phyloP scores from a whole-genome alignment of 257 asterid genomes.

The Osmanthus fragrans region DNA sequence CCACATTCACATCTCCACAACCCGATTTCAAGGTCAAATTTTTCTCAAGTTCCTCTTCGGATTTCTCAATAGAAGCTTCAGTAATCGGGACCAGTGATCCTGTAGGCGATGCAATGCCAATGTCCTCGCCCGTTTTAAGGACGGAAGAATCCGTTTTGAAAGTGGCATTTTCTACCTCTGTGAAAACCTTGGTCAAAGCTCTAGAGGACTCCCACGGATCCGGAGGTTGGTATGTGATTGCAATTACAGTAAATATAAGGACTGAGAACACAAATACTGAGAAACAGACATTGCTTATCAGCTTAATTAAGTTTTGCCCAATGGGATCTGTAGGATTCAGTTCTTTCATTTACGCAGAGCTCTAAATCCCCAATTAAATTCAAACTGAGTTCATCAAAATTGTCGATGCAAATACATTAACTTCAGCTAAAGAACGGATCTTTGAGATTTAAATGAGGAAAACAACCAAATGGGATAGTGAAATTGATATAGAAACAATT shows the following conservation, averaged over 20 bases:
- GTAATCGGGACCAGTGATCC: slow-evolving; percentile 47
- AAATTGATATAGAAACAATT: slow-evolving; percentile 1
- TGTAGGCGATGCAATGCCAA: slow-evolving; percentile 37
- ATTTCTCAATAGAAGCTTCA: slow-evolving; percentile 59
- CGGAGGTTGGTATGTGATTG: slow-evolving; percentile 96
- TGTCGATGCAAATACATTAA: not conserved
- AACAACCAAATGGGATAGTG: slow-evolving; percentile 12
- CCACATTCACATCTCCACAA: slow-evolving; percentile 58
- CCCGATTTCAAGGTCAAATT: slow-evolving; percentile 52
- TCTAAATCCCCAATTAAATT: slow-evolving; percentile 5
- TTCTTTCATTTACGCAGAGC: slow-evolving; percentile 60
- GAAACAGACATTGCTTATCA: slow-evolving; percentile 89
- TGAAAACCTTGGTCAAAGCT: slow-evolving; percentile 81
- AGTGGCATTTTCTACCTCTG: slow-evolving; percentile 80
- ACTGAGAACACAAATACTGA: slow-evolving; percentile 92
- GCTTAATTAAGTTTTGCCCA: slow-evolving; percentile 81
- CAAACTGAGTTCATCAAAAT: slow-evolving; percentile 19
- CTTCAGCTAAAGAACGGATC: slow-evolving; percentile 27
- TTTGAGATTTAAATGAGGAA: slow-evolving; percentile 21
- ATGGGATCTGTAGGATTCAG: slow-evolving; percentile 70
- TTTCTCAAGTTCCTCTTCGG: slow-evolving; percentile 47
- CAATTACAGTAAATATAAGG: slow-evolving; percentile 79
- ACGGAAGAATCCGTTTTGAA: slow-evolving; percentile 75
- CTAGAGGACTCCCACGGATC: slow-evolving; percentile 99
- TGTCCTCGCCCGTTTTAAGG: slow-evolving; percentile 90